These are phyloP conservation scores for Moesziomyces globuligerus DNA, from an alignment of 1,284 basidiomycete genomes.

Conservation along the genomic window DNA sequence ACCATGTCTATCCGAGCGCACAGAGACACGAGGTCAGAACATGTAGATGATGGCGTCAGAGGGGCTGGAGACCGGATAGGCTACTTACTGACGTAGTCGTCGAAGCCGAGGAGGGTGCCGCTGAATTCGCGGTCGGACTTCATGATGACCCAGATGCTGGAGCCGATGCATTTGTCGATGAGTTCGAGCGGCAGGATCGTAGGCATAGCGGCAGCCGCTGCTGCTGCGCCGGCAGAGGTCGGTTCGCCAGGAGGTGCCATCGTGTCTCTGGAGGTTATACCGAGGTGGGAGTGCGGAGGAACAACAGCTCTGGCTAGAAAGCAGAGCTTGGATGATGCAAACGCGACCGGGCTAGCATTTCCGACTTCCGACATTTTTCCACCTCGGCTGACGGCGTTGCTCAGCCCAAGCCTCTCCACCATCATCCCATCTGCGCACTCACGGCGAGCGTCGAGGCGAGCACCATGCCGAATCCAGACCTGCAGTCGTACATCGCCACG, in stretches of 20 bases:
- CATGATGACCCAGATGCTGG: conserved; percentile 68
- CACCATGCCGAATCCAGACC: conserved; percentile 63
- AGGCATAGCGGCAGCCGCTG: conserved; percentile 42
- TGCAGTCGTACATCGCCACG: conserved; percentile 71
- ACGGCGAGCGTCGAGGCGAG: not conserved
- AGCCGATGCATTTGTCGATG: conserved; percentile 68
- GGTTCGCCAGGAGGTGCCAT: conserved; percentile 49
- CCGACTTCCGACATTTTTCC: not conserved
- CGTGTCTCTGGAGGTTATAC: not conserved
- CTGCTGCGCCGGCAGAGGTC: conserved; percentile 32
- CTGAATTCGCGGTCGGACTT: conserved; percentile 71
- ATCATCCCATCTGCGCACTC: not conserved
- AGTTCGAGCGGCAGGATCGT: conserved; percentile 66
- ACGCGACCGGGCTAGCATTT: not conserved
- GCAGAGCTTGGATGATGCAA: no score
- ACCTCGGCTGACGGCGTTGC: not conserved
- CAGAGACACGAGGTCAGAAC: not conserved
- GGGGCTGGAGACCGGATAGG: no score
- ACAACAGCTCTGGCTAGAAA: no score
- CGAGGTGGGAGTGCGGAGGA: not conserved
- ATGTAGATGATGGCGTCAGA: no score
- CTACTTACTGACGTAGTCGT: conserved; percentile 99
- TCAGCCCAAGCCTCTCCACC: not conserved
- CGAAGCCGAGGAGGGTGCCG: conserved; percentile 94
- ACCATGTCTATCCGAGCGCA: conserved; percentile 89